Percentiles rank a stretch among this genome's conserved stretches.
Conservation (phyloP, 805 yeast species). For the Cyberlindnera mycetangii region DNA sequence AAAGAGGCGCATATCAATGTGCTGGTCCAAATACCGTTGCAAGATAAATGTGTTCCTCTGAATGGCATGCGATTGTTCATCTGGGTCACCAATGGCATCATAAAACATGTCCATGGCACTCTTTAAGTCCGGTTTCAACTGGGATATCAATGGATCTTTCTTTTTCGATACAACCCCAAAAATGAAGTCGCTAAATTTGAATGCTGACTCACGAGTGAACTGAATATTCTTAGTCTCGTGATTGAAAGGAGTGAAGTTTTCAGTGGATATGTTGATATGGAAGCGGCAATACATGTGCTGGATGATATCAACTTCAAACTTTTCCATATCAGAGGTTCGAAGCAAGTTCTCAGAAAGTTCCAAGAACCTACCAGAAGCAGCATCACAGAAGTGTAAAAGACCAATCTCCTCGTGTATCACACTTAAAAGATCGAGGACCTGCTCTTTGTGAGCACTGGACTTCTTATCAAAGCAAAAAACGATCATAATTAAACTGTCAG, state of each 20-base stretch:
- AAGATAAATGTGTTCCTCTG: conserved; percentile 45
- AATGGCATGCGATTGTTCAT: conserved; percentile 37
- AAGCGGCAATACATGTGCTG: conserved; percentile 80
- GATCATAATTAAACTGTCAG: conserved; percentile 36
- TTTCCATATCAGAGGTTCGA: conserved; percentile 37
- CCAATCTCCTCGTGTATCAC: conserved; percentile 77
- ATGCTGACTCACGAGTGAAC: conserved; percentile 41
- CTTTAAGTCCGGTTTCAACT: conserved; percentile 71
- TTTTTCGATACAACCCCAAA: conserved; percentile 53
- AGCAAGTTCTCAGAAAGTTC: conserved; percentile 54
- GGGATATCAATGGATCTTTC: conserved; percentile 55
- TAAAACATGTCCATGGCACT: conserved; percentile 66
- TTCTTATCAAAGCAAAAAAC: conserved; percentile 34
- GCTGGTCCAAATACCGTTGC: conserved; percentile 45
- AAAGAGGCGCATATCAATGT: conserved; percentile 43
- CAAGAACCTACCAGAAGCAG: conserved; percentile 60
- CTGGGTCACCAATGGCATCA: conserved; percentile 70
- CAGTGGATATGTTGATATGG: conserved; percentile 60
- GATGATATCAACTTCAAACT: conserved; percentile 64
- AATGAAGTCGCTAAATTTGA: conserved; percentile 42
- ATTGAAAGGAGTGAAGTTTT: conserved; percentile 59
- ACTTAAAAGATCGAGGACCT: conserved; percentile 44
- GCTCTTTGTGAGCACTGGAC: conserved; percentile 21
- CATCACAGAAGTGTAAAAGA: conserved; percentile 61
- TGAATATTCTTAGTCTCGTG: conserved; percentile 49